Evolutionary conservation across 805 yeast species (phyloP), one percentile per base, ranked within the genome.

Genomic region (Yamadazyma tumulicola): DNA sequence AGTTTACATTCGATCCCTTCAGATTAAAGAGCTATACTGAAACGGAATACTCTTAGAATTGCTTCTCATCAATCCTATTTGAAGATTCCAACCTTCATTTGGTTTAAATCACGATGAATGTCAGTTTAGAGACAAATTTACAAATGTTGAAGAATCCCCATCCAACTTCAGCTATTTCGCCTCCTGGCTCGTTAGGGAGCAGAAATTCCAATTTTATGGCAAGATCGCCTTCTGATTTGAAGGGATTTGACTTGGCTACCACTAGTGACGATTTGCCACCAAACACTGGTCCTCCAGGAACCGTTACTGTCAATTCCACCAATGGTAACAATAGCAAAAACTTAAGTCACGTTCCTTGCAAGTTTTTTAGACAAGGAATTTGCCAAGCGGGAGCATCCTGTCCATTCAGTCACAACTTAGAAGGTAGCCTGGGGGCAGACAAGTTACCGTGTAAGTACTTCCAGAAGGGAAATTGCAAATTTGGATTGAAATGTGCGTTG

Each of bases 401-500:
- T 57, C 96, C 96, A 1, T 91, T 91, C 55, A 80, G 93, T 21
- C 98, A 91, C 56, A 71, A 82, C 30, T 53, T 76, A 33, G 84
- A 81, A 36, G 67, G 74, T 4, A 55, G 69, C n/a, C 61, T 65
- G 22, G 65, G 64, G 19, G 69, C 70, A n/a, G 79, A 74, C 31
- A 59, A 69, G 29, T 65, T 72, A 27, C 86, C 89, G 5, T 91
- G 98, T 70, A 89, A 88, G 67, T 91, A 89, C 60, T 91, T 86
- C 58, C 93, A 84, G 51, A 85, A 85, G 62, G 97, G 97, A n/a
- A 87, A 88, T 54, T 91, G 98, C 61, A 88, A 88, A 61, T 91
- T 91, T 59, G 98, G 98, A 4, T 67, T 77, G 33, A 89, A 88
- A 52, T 91, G 98, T 66, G 97, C 96, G 1, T 74, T 91, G 51